Evolutionary conservation across 2,329 filamentous ascomycete genomes (phyloP).

Genomic region (Aspergillus sp.): DNA sequence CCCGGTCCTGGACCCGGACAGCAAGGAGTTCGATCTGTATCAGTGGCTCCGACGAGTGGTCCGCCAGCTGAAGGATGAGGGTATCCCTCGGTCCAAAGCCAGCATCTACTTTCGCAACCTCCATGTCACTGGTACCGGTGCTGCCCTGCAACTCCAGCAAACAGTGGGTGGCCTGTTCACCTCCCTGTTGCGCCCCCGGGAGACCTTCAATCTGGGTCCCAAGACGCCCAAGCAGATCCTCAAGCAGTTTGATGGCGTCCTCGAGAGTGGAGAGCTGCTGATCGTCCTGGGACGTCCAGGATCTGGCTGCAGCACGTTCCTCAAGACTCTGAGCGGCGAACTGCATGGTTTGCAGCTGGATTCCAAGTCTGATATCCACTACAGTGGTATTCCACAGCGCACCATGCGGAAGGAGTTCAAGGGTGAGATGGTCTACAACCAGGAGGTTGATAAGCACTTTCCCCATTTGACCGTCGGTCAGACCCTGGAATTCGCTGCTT

Average conservation of each 20-base stretch:
- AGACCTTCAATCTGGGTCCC: conserved; percentile 14
- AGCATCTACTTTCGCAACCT: conserved; percentile 23
- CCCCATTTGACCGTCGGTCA: conserved; percentile 63
- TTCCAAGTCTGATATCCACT: conserved; percentile 69
- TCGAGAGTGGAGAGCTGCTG: conserved; percentile 52
- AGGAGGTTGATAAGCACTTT: conserved; percentile 70
- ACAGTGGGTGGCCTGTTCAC: conserved; percentile 19
- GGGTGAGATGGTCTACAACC: conserved; percentile 36
- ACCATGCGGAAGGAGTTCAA: conserved; percentile 25
- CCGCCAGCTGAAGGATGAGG: not conserved
- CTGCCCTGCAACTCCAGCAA: conserved; percentile 23
- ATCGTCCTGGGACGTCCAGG: conserved; percentile 49
- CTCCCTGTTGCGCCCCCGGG: conserved; percentile 15
- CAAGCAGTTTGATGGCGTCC: conserved; percentile 54
- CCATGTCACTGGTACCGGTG: conserved; percentile 24
- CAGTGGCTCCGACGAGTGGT: conserved; percentile 6
- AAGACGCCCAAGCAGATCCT: conserved; percentile 48
- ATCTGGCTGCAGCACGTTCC: conserved; percentile 67
- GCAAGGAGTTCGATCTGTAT: conserved; percentile 8
- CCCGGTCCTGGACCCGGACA: conserved; percentile 5
- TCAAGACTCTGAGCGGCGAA: conserved; percentile 79
- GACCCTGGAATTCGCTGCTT: conserved; percentile 72
- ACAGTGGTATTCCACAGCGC: conserved; percentile 58
- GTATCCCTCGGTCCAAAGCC: conserved; percentile 7
- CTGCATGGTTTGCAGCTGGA: conserved; percentile 74